These are phyloP conservation scores for Candida sojae DNA, from an alignment of 1,139 yeast species.

Conservation along the genomic window DNA sequence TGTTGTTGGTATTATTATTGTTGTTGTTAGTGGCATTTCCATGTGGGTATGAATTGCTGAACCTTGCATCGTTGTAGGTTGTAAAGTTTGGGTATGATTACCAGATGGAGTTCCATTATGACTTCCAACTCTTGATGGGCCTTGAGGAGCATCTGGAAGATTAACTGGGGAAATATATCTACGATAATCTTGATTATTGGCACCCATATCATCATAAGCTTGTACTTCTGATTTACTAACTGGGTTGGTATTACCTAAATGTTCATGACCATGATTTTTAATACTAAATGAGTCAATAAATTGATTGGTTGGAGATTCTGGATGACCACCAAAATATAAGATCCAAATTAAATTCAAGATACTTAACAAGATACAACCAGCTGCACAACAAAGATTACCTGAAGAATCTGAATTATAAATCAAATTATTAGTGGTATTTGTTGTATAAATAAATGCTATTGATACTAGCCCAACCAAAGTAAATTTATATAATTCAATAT, in stretches of 20 bases:
- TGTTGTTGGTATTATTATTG: conserved; percentile 1
- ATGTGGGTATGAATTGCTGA: conserved; percentile 16
- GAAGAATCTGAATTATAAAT: conserved; percentile 67
- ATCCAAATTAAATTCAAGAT: conserved; percentile 83
- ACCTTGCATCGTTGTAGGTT: background rate
- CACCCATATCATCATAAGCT: conserved; percentile 25
- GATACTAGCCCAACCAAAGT: conserved; percentile 59
- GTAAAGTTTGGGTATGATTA: background rate
- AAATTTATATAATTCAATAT: conserved; percentile 70
- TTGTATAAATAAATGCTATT: conserved; percentile 75
- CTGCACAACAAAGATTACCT: conserved; percentile 82
- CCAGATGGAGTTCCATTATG: conserved; percentile 21
- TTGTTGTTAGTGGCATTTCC: background rate
- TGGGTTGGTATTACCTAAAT: conserved; percentile 11
- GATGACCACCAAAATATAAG: conserved; percentile 82
- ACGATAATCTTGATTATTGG: conserved; percentile 31
- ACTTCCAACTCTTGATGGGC: conserved; percentile 3
- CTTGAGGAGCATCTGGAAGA: conserved; percentile 16
- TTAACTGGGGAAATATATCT: conserved; percentile 24
- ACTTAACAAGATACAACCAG: conserved; percentile 83
- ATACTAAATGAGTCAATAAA: conserved; percentile 76
- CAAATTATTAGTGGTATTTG: conserved; percentile 78
- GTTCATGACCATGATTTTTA: conserved; percentile 30
- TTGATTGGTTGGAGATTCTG: conserved; percentile 76
- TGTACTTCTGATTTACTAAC: conserved; percentile 9